Evolutionary conservation across 2,329 filamentous ascomycete genomes (phyloP).

Genomic region (Neopestalotiopsis clavispora): DNA sequence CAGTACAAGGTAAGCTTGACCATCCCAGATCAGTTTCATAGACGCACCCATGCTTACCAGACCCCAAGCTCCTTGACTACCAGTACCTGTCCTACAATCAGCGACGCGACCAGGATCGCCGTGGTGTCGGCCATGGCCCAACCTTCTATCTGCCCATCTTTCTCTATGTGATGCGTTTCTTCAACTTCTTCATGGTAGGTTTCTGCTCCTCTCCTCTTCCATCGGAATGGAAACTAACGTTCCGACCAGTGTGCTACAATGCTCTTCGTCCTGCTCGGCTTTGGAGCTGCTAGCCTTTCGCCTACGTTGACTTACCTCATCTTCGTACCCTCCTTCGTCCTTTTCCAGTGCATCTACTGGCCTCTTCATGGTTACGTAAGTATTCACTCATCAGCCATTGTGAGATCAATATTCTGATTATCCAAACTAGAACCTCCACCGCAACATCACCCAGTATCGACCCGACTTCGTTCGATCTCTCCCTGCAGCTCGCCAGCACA

Average conservation of each 20-base stretch:
- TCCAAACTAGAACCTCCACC: not conserved
- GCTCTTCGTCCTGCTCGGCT: not conserved
- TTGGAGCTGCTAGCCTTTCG: no score
- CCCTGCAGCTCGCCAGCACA: not conserved
- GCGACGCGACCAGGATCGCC: not conserved
- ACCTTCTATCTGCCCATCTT: not conserved
- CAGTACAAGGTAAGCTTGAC: not conserved
- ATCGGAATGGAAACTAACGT: not conserved
- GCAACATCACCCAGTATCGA: not conserved
- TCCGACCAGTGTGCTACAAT: not conserved
- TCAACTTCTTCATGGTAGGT: not conserved
- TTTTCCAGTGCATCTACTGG: not conserved
- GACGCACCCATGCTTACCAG: not conserved
- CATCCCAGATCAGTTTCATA: not conserved
- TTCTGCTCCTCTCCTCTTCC: no score
- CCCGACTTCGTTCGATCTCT: not conserved
- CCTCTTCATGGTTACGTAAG: constrained; percentile 1
- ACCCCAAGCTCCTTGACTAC: not conserved
- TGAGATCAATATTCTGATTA: not conserved
- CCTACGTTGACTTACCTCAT: not conserved
- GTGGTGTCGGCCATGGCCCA: not conserved
- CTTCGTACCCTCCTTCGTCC: not conserved
- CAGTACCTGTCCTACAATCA: not conserved
- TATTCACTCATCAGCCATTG: not conserved
- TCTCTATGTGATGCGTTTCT: not conserved